Evolutionary conservation across 2,329 filamentous ascomycete genomes (phyloP), one percentile per base, ranked within the genome.

Genomic region (Fusarium coicis): DNA sequence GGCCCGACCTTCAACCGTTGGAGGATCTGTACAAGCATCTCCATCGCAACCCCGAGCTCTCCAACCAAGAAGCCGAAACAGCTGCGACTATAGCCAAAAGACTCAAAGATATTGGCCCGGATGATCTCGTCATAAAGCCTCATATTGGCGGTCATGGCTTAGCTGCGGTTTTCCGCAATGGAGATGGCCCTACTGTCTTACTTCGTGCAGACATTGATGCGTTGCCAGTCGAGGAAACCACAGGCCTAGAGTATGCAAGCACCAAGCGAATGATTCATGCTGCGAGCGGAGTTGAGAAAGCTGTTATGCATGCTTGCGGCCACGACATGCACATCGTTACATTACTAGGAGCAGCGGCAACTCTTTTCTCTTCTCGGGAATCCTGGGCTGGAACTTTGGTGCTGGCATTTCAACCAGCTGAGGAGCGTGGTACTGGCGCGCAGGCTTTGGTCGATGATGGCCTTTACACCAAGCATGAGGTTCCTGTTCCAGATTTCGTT

Each of bases 231-330:
- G 74, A 84, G 62, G 90, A 92, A 77, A 79, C 82, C 26, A 91
- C 89, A 0, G 85, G 84, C 0, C 79, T 92, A 0, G 75, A 81
- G 0, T 92, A 91, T 75, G 86, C 89, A 0, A 90, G 88, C 28
- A 68, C 55, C 0, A 64, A 61, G 0, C 52, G 52, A 0, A 67
- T 64, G 66, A 7, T 56, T 0, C 68, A 76, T 15, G 11, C 40
- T 15, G 42, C 56, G 0, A 70, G 52, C 4, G 72, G 68, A 14
- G 46, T 44, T 1, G 42, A 56, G 60, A 86, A 86, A 58, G 87
- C 88, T 0, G 87, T 91, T 0, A 92, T 93, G 90, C 91, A 93
- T 79, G 90, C 90, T 28, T 93, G 90, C 77, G 91, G 91, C 1
- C 91, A 93, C 74, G 90, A 92, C 73, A 88, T 91, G 82, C 90